These are phyloP conservation scores for Cutaneotrichosporon sp. DNA, from an alignment of 1,284 basidiomycete species.

Conservation along the genomic window DNA sequence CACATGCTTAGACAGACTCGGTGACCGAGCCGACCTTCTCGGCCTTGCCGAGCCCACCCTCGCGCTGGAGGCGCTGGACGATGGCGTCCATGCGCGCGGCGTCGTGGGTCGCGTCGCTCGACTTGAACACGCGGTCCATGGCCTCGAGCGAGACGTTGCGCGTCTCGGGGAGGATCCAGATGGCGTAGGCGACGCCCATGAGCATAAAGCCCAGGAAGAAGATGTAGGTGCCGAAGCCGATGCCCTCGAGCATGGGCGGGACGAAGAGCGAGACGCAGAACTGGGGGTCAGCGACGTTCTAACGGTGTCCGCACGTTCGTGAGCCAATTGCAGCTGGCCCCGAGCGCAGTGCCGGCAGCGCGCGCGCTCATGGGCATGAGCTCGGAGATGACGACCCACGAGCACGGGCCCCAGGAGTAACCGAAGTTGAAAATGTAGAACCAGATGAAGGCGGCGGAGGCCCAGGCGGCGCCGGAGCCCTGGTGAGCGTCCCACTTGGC, in stretches of 20 bases:
- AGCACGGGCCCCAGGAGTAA: conserved; percentile 20
- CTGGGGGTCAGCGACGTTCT: too few relatives aligned
- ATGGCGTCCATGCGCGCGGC: conserved; percentile 22
- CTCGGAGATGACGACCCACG: conserved; percentile 31
- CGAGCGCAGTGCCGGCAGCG: conserved; percentile 25
- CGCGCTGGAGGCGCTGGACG: conserved; percentile 16
- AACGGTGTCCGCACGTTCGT: too few relatives aligned
- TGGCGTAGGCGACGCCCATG: conserved; percentile 27
- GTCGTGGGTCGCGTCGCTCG: conserved; percentile 25
- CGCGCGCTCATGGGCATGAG: conserved; percentile 27
- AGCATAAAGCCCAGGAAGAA: conserved; percentile 30
- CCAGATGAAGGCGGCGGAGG: conserved; percentile 30
- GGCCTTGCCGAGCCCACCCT: not conserved
- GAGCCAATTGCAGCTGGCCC: conserved; percentile 31
- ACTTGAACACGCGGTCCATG: conserved; percentile 28
- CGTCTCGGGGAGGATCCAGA: conserved; percentile 31
- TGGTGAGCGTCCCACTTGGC: conserved; percentile 14
- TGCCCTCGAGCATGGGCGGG: conserved; percentile 25
- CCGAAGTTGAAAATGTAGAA: conserved; percentile 30
- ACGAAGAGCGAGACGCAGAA: conserved; percentile 27
- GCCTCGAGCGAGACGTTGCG: conserved; percentile 27
- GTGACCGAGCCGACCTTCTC: not conserved
- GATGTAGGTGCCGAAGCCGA: conserved; percentile 28
- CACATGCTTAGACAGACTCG: not conserved
- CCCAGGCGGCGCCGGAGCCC: conserved; percentile 17